Base-by-base conservation (phyloP, 371 early-diverging fungal species). In the Funneliformis caledonium region DNA sequence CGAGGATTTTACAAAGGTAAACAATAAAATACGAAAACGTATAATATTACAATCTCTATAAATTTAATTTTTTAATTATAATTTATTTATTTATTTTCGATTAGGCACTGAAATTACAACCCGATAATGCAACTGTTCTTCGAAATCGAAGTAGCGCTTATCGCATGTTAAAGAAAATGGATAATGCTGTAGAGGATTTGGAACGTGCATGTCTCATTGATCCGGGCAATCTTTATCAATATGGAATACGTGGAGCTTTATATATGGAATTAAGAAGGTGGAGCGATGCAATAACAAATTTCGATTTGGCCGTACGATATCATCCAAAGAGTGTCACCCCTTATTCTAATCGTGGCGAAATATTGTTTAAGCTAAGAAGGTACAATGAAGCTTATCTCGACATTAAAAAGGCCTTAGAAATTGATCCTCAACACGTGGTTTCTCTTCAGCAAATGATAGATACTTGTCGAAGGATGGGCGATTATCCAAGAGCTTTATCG, bases 311-410 rank as follows among this genome's bases (percentile, higher is more conserved):
- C n/a, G 16, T 70, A 43, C 16, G 12, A 42, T 10, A 42, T 70
- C 42, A 70, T 31, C 37, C 75, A 31, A 12, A 56, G 1, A 75
- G 37, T n/a, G 60, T 47, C 16, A 6, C 12, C 19, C n/a, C 75
- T 12, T 43, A 50, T n/a, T 31, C 56, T 11, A 75, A 47, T 75
- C 75, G 75, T 16, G 75, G 75, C 12, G 59, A 31, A 26, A 22
- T 75, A n/a, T 75, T 50, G 5, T 14, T 47, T 42, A 47, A 50
- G 33, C 31, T 75, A 52, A 43, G 43, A 33, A 22, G 37, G 14
- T 56, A 75, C 12, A 59, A 75, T 33, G 59, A 75, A 31, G 75
- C 75, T 14, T 75, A 50, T 12, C 31, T 50, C 12, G 75, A 75
- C 14, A 43, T 75, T 22, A 59, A 47, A 22, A 56, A 60, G 22